phyloP scores from a whole-genome alignment of 305 asterid genomes.

The Petunia hybrid region DNA sequence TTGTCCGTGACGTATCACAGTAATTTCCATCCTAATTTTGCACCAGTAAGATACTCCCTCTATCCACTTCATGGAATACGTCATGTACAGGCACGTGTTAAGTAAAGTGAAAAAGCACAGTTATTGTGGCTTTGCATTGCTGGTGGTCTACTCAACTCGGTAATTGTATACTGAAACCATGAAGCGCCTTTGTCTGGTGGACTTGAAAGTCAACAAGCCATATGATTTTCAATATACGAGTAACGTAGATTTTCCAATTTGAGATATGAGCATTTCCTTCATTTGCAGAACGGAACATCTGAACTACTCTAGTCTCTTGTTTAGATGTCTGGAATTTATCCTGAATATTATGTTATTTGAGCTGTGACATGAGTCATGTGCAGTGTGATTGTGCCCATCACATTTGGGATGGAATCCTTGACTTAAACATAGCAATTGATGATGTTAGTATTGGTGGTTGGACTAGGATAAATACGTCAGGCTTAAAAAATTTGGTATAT shows the following conservation, averaged over 20 bases:
- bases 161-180: background rate
- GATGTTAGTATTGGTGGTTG: background rate
- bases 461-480: background rate
- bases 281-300: no score
- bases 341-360: background rate
- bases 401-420: no score
- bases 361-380: background rate
- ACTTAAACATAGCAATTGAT: no score
- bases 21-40: slow-evolving; percentile 5
- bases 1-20: background rate
- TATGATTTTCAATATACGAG: background rate
- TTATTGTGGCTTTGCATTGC: slow-evolving; percentile 27
- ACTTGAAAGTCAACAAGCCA: slow-evolving; percentile 7
- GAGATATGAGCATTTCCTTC: slow-evolving; percentile 18
- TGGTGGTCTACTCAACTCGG: background rate
- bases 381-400: background rate
- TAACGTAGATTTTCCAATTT: background rate
- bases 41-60: background rate
- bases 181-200: background rate
- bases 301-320: background rate
- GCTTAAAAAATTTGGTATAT: background rate
- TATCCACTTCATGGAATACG: background rate
- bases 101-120: background rate
- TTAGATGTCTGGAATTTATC: background rate
- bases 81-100: background rate